Evolutionary conservation across 768 basidiomycete genomes (phyloP), one percentile per base, ranked within the genome.

Genomic region (Amanita rimosa): DNA sequence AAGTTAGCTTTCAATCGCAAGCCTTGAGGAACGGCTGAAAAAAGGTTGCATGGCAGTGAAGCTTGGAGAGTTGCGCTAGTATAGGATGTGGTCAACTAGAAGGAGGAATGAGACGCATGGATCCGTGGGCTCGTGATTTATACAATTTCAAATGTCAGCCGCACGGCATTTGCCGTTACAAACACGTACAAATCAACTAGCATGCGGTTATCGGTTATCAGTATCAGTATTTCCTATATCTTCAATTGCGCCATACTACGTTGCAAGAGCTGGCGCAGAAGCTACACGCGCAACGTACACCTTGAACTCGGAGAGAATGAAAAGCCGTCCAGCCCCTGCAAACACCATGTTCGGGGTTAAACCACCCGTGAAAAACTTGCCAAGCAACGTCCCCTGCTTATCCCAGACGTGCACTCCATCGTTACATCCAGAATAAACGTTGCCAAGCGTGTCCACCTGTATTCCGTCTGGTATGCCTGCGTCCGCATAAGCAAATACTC

Each of bases 361-460:
- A 2, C 60, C 64, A 6, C 68, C 68, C 4, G 77, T 57, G 67
- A 80, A 83, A 59, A 83, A 78, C 57, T 85, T 83, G 9, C 81
- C 81, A 1, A 85, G 63, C 1, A 85, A 66, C 0, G 68, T 72
- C 0, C 83, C 81, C 16, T 71, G 57, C 10, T 65, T 45, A 54
- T 73, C 70, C 73, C 77, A 80, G 4, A 82, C 75, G 22, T 84
- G 76, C 0, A 77, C 72, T 34, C 83, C 84, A 49, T 86, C 85
- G n/a, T 76, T 82, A 48, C 75, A 76, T 1, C 78, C 80, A 0
- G 78, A 67, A 57, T 78, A 87, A 0, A 87, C 74, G 53, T 86
- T 85, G 0, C 81, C 81, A 0, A 69, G 60, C 3, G 64, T 64
- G 55, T 88, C 85, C 1, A 82, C 67, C 55, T 81, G 77, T 8